These are phyloP conservation scores for Aspergillus pseudoviridinutans DNA, from an alignment of 2,329 filamentous ascomycete species.

Conservation along the genomic window DNA sequence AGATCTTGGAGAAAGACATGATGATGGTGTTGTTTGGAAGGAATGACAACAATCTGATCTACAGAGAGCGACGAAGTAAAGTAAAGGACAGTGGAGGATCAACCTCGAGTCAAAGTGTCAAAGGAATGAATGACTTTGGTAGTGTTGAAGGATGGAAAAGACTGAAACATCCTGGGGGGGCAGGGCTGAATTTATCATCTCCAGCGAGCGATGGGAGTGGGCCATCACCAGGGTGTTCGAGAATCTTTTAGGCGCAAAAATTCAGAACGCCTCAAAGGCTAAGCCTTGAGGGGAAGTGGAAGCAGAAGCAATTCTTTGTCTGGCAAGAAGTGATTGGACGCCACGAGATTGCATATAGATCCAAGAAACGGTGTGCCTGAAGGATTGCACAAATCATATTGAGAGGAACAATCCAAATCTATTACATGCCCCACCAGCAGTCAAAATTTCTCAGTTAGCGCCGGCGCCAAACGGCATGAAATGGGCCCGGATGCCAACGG, in stretches of 20 bases:
- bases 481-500: background rate
- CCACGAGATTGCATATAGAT: background rate
- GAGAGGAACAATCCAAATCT: background rate
- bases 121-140: background rate
- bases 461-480: background rate
- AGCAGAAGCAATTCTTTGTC: background rate
- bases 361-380: background rate
- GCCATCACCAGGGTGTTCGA: background rate
- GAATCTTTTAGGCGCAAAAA: background rate
- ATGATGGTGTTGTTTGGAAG: background rate
- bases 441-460: background rate
- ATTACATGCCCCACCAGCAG: background rate
- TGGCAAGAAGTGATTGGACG: background rate
- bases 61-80: background rate
- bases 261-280: background rate
- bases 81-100: background rate
- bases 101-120: background rate
- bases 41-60: background rate
- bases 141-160: background rate
- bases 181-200: background rate
- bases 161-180: background rate
- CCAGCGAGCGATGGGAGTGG: background rate
- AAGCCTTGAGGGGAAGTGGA: background rate
- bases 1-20: conserved; percentile 11
- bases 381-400: background rate